phyloP scores from a whole-genome alignment of 345 rosid species.

The Pugionium cornutum region DNA sequence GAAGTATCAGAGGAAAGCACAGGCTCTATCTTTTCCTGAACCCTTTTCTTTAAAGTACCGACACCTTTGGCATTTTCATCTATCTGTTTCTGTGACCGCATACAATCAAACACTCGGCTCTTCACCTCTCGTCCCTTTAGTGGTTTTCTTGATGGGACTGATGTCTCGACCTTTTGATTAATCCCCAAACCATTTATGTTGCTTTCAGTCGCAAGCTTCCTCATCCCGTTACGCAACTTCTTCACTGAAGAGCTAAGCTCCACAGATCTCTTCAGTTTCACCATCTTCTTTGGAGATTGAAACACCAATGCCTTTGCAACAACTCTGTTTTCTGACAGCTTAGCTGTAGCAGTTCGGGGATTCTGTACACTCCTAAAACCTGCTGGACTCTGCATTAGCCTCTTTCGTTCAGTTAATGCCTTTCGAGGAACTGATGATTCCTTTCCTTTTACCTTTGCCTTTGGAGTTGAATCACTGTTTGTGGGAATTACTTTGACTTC shows the following conservation, averaged over 20 bases:
- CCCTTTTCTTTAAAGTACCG: conserved; percentile 44
- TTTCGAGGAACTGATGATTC: conserved; percentile 39
- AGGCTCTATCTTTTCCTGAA: conserved; percentile 30
- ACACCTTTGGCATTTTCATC: conserved; percentile 39
- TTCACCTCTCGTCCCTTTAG: conserved; percentile 70
- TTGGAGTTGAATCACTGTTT: conserved; percentile 49
- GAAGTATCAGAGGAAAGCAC: conserved; percentile 6
- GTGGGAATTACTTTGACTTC: conserved; percentile 44
- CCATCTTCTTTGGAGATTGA: conserved; percentile 75
- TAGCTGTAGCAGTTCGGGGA: conserved; percentile 44
- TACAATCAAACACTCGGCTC: conserved; percentile 82
- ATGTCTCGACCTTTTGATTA: conserved; percentile 35
- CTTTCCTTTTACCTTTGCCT: conserved; percentile 42
- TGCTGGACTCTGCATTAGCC: conserved; percentile 49
- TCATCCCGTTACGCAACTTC: conserved; percentile 59
- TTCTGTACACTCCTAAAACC: conserved; percentile 65
- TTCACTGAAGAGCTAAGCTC: conserved; percentile 53
- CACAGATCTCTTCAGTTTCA: conserved; percentile 52
- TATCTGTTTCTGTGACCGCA: conserved; percentile 44
- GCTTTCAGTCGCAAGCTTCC: conserved; percentile 62
- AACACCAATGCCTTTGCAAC: conserved; percentile 68
- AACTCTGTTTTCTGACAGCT: conserved; percentile 45
- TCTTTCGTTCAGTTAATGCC: conserved; percentile 60
- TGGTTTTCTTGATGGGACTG: conserved; percentile 49
- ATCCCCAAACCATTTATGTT: conserved; percentile 47